Evolutionary conservation across 805 yeast genomes (phyloP), one percentile per base, ranked within the genome.

Genomic region (Brettanomyces anomalus): DNA sequence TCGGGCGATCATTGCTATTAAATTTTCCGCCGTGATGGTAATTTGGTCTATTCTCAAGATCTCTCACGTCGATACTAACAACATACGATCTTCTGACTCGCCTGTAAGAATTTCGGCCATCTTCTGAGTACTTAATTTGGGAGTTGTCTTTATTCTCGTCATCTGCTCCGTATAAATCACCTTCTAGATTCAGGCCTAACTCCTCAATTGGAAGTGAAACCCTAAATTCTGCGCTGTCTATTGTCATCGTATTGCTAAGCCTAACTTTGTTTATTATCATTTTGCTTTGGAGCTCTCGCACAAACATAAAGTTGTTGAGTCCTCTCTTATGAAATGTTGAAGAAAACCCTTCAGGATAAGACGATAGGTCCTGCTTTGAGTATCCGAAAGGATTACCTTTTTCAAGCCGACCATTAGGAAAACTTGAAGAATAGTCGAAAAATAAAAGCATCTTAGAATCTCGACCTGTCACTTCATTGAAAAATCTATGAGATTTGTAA

Each of bases 291-390:
- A 71, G 52, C 47, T 71, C 76, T 44, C 76, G 57, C 3, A 71
- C 74, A 57, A 71, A 71, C 75, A 71, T 71, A 47, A 71, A 71
- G 48, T 68, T 68, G 44, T 70, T 71, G n/a, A 60, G 60, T 3
- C 74, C 74, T 37, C 76, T 53, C 38, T 67, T 61, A 50, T 71
- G 72, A 50, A 71, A 71, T 4, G 76, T 71, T 1, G 76, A 71
- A 2, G 74, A 61, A 40, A 70, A 71, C 0, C 76, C 76, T 48
- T 71, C 75, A 1, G 76, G 76, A 42, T 67, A 67, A 14, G 61
- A 49, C 17, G 60, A 54, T 10, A 60, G 51, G 28, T 57, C 61
- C 16, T 49, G 41, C 24, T 47, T 50, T 14, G 50, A 48, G n/a
- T 36, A 35, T 13, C 40, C 43, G 5, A n/a, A 30, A 4, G 21